A percentile compares a stretch with the other conserved stretches of the same genome.
phyloP scores from a whole-genome alignment of 1,284 basidiomycete genomes.

The Polyporus tsugae region DNA sequence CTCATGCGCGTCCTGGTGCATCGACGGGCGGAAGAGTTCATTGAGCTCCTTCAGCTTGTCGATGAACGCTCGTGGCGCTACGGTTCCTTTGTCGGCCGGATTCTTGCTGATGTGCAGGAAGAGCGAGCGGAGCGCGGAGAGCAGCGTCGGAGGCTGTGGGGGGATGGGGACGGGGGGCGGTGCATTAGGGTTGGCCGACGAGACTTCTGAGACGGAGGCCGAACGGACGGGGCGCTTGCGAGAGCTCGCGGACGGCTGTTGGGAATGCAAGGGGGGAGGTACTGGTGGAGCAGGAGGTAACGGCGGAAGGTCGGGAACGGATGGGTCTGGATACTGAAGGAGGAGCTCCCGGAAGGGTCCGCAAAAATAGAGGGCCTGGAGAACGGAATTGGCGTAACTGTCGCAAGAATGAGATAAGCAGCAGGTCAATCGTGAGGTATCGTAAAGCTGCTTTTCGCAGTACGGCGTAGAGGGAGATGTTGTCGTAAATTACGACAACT shows the following conservation, averaged over 20 bases:
- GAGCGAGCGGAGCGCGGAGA: conserved; percentile 91
- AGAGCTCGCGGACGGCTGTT: conserved; percentile 39
- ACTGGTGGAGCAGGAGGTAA: conserved; percentile 34
- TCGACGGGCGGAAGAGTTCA: conserved; percentile 84
- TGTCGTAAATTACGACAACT: neutral
- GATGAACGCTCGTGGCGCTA: conserved; percentile 89
- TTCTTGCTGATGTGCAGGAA: conserved; percentile 85
- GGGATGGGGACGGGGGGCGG: conserved; percentile 52
- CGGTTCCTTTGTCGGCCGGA: conserved; percentile 81
- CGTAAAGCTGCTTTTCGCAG: neutral
- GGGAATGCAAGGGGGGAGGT: conserved; percentile 56
- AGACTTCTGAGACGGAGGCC: conserved; percentile 36
- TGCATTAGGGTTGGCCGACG: conserved; percentile 30
- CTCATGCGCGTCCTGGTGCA: conserved; percentile 97
- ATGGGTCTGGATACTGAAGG: conserved; percentile 61
- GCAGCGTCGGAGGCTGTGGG: conserved; percentile 77
- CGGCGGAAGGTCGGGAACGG: conserved; percentile 43
- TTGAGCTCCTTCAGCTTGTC: conserved; percentile 91
- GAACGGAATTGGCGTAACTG: conserved; percentile 97
- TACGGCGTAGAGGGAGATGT: neutral
- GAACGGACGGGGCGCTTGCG: conserved; percentile 41
- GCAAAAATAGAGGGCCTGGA: conserved; percentile 94
- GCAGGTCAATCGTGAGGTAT: neutral
- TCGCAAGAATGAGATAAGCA: neutral
- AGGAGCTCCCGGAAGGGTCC: conserved; percentile 83